phyloP scores from a whole-genome alignment of 1,284 basidiomycete species.

The Tremellales sp. region DNA sequence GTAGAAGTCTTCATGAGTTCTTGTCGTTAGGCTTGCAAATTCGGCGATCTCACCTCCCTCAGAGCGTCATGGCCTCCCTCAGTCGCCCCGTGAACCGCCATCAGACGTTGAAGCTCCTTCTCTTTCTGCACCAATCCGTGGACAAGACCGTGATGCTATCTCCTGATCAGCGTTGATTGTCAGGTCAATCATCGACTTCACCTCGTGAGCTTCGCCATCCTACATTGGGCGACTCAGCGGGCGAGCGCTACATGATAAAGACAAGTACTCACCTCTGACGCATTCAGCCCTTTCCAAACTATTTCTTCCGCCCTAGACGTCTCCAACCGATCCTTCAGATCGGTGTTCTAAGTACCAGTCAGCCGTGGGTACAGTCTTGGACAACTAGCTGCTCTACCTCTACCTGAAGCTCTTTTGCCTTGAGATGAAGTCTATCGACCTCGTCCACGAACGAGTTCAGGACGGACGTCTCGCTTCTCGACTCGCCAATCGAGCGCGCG shows the following conservation, averaged over 20 bases:
- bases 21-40: no score
- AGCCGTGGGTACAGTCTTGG: no score
- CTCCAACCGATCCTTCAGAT: neutral
- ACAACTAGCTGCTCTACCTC: no score
- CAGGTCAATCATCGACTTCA: no score
- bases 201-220: no score
- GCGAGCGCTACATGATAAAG: no score
- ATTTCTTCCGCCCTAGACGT: conserved; percentile 48
- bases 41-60: conserved; percentile 8
- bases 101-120: conserved; percentile 71
- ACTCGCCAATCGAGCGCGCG: no score
- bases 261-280: conserved; percentile 4
- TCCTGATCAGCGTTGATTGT: no score
- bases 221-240: no score
- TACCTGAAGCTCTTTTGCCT: neutral
- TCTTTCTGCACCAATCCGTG: conserved; percentile 79
- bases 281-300: conserved; percentile 35
- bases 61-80: conserved; percentile 2
- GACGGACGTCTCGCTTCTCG: conserved; percentile 51
- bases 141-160: conserved; percentile 68
- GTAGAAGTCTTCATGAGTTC: no score
- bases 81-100: conserved; percentile 57
- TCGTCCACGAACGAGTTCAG: conserved; percentile 24
- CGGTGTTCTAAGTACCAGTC: no score
- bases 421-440: conserved; percentile 6